phyloP scores from a whole-genome alignment of 2,329 filamentous ascomycete genomes.

The Botrytis tulipae region DNA sequence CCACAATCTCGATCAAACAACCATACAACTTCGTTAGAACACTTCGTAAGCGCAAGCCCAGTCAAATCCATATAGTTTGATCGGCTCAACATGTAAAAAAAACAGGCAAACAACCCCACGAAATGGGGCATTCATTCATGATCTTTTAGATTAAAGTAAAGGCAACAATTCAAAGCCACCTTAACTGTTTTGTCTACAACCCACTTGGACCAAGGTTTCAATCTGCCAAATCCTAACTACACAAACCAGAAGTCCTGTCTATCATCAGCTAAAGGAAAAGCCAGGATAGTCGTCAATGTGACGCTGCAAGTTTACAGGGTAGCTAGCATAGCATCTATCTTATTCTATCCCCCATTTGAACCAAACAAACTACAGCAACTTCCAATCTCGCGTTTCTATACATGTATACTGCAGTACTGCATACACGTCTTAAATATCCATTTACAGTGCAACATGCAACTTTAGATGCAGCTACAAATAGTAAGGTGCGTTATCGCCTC shows the following conservation, averaged over 20 bases:
- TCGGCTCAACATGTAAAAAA: background rate
- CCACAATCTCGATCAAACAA: background rate
- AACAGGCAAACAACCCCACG: background rate
- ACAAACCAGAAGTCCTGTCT: background rate
- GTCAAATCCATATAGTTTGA: background rate
- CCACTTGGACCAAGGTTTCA: background rate
- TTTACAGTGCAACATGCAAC: background rate
- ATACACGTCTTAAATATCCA: background rate
- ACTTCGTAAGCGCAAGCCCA: background rate
- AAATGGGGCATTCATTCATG: background rate
- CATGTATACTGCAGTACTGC: background rate
- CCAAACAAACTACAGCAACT: background rate
- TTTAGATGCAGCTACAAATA: background rate
- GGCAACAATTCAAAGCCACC: background rate
- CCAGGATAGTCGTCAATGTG: background rate
- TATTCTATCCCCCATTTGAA: background rate
- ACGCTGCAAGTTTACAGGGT: background rate
- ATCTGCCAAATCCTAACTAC: too few relatives aligned
- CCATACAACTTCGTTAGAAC: background rate
- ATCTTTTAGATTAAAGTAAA: background rate
- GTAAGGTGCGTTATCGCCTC: background rate
- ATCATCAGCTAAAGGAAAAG: background rate
- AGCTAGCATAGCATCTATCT: too few relatives aligned
- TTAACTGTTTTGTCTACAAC: background rate
- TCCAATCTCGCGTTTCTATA: background rate